phyloP scores from a whole-genome alignment of 2,329 filamentous ascomycete genomes.

The Emmonsiellopsis sp. region DNA sequence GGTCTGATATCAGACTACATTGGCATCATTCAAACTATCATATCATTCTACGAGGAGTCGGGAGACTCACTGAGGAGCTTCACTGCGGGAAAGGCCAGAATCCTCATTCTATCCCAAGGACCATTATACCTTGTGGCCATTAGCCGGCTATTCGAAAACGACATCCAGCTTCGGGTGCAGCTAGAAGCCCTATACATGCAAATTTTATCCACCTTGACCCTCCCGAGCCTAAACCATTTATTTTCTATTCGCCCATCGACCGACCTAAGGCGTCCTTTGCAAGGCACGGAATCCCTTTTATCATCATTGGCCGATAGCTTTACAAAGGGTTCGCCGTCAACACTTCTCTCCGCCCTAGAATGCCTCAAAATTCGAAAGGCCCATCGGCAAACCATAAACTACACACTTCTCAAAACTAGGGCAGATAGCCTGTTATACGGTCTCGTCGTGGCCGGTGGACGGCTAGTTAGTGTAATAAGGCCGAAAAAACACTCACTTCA shows the following conservation, averaged over 20 bases:
- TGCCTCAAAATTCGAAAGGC: constrained; percentile 87
- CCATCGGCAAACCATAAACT: constrained; percentile 78
- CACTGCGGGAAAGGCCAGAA: constrained; percentile 74
- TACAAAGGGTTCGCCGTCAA: constrained; percentile 81
- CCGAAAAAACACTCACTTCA: constrained; percentile 93
- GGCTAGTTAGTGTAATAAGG: constrained; percentile 86
- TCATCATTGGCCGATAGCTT: constrained; percentile 92
- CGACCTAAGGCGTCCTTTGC: constrained; percentile 77
- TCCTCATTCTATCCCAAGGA: constrained; percentile 75
- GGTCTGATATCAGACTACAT: constrained; percentile 87
- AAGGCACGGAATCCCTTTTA: constrained; percentile 83
- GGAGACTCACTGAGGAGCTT: constrained; percentile 73
- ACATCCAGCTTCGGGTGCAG: constrained; percentile 75
- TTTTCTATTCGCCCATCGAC: constrained; percentile 89
- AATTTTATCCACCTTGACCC: constrained; percentile 86
- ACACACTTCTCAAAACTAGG: constrained; percentile 68
- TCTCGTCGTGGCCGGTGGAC: constrained; percentile 82
- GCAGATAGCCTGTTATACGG: constrained; percentile 79
- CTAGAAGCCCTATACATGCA: constrained; percentile 96
- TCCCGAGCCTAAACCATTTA: constrained; percentile 76
- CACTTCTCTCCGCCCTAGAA: constrained; percentile 80
- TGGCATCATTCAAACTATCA: constrained; percentile 91
- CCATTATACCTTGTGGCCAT: constrained; percentile 90
- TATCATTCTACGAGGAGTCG: constrained; percentile 84
- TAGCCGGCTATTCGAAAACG: constrained; percentile 84